phyloP scores from a whole-genome alignment of 139 green algal species.

The Choricystis sp. region DNA sequence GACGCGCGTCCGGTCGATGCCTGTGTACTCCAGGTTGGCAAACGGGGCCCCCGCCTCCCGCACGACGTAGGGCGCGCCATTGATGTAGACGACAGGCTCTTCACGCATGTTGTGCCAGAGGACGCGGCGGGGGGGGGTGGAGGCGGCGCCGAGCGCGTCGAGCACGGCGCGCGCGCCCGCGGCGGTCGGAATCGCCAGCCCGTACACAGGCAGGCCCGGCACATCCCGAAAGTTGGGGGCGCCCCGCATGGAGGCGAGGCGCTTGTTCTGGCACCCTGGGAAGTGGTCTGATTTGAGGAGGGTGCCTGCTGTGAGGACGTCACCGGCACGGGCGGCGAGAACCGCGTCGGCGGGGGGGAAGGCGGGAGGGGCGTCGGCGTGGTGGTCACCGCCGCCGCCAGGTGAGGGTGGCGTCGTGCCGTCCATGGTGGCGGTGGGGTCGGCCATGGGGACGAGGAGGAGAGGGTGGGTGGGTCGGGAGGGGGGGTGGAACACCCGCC shows the following conservation, averaged over 20 bases:
- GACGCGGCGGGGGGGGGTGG: conserved; percentile 41
- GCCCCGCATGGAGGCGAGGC: conserved; percentile 64
- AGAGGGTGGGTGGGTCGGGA: too few species aligned
- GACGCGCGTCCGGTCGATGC: conserved; percentile 60
- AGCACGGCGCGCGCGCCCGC: conserved; percentile 63
- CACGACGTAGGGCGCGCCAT: conserved; percentile 82
- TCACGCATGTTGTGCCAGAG: conserved; percentile 91
- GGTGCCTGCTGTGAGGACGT: conserved; percentile 59
- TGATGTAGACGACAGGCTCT: conserved; percentile 89
- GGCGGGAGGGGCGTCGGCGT: too few species aligned
- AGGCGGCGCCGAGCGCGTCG: conserved; percentile 37
- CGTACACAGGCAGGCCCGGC: conserved; percentile 70
- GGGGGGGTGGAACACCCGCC: too few species aligned
- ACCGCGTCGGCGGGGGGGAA: conserved; percentile 15
- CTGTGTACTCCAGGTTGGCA: conserved; percentile 91
- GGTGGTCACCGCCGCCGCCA: too few species aligned
- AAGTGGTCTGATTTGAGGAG: conserved; percentile 79
- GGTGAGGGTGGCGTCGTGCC: too few species aligned
- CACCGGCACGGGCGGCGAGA: conserved; percentile 24
- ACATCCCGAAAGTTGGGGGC: conserved; percentile 88
- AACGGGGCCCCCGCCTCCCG: conserved; percentile 82
- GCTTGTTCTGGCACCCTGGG: conserved; percentile 85
- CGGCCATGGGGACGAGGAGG: too few species aligned
- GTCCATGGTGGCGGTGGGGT: too few species aligned
- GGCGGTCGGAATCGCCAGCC: conserved; percentile 83